Evolutionary conservation across 176 grass and related monocot species (phyloP), one percentile per base, ranked within the genome.

Genomic region (Cocos nucifera): DNA sequence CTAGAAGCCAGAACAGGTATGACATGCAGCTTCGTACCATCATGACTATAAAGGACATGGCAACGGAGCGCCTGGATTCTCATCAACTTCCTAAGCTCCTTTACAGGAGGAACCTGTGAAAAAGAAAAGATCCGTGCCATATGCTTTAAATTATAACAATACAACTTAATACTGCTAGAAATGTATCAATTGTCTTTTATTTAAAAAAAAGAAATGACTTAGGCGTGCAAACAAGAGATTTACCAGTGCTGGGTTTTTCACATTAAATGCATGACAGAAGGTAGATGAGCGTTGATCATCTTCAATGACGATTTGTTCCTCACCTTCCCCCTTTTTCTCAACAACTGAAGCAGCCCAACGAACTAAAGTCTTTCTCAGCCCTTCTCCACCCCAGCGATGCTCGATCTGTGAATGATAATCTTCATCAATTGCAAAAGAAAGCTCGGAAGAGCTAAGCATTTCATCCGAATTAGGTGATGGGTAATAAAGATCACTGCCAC

Each of bases 381-480:
- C 87, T 69, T 98, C 93, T 67, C 83, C 86, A 26, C 93, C 93
- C 93, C 93, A 98, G 23, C 87, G 78, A 76, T 92, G 88, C 53
- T 98, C 87, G 18, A 98, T 98, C 56, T 98, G 93, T 67, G 87
- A 82, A 44, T 83, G 83, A 55, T 98, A 89, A 74, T 92, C 86
- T 57, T 80, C 74, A 74, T 98, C 93, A 61, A 98, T 66, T 64
- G 60, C 69, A 71, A 85, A 84, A 58, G 72, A 64, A 64, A 77
- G 69, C 72, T 81, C 77, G 18, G 74, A 76, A 65, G 75, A 82
- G 53, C 51, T 79, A 57, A 87, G 39, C 8, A 57, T 83, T 77
- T 77, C 80, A 61, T 83, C 87, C 3, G 69, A 65, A 80, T 68
- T 75, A 57, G 74, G 65, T 62, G 69, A 75, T 59, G 93, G 84